A percentile compares a stretch with the other conserved stretches of the same genome.
phyloP scores from a whole-genome alignment of 208 protist genomes.

The Trypanosoma platydactyli region DNA sequence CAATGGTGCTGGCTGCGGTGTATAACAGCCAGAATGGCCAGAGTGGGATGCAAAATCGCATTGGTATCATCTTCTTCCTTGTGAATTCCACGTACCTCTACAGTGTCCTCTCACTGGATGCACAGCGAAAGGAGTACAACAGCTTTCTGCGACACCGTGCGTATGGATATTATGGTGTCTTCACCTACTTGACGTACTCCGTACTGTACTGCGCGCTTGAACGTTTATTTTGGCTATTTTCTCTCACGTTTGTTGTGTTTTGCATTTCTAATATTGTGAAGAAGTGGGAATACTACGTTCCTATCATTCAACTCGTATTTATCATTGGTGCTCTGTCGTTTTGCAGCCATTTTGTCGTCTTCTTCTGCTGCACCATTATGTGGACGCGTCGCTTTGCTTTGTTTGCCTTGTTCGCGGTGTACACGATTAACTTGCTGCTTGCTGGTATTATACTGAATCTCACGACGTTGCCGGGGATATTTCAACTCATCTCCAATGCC shows the following conservation, averaged over 20 bases:
- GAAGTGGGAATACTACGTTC: conserved; percentile 49
- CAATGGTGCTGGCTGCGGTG: conserved; percentile 42
- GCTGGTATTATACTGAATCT: conserved; percentile 67
- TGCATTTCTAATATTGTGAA: conserved; percentile 46
- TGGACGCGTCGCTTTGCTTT: conserved; percentile 21
- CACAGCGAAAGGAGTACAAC: conserved; percentile 47
- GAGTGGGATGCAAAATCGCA: conserved; percentile 64
- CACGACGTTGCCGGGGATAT: conserved; percentile 39
- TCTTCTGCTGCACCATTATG: conserved; percentile 35
- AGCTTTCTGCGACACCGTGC: conserved; percentile 49
- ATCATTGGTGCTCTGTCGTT: conserved; percentile 55
- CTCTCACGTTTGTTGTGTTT: conserved; percentile 40
- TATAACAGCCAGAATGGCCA: conserved; percentile 55
- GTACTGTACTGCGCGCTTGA: conserved; percentile 37
- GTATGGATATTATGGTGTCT: conserved; percentile 56
- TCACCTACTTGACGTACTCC: conserved; percentile 43
- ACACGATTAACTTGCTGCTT: conserved; percentile 58
- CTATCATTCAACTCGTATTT: conserved; percentile 50
- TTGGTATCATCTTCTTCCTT: conserved; percentile 70
- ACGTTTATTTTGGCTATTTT: conserved; percentile 41
- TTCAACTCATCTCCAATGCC: conserved; percentile 40
- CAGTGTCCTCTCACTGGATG: conserved; percentile 41
- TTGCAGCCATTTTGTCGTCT: conserved; percentile 46
- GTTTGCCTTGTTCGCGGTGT: conserved; percentile 46
- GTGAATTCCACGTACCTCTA: conserved; percentile 63